phyloP scores from a whole-genome alignment of 306 rosid species.

The Malus orientalis region DNA sequence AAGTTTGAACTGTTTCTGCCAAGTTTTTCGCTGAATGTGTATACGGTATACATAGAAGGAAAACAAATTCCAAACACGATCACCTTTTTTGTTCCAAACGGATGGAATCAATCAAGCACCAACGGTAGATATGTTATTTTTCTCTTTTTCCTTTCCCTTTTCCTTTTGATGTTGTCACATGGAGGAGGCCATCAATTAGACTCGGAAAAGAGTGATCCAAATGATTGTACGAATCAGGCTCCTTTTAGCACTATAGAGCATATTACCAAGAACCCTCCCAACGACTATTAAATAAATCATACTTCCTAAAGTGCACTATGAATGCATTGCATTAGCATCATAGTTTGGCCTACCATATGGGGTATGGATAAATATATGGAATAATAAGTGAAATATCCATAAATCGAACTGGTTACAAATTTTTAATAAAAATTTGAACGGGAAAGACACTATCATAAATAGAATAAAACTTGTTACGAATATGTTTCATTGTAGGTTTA shows the following conservation, averaged over 20 bases:
- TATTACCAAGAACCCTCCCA: neutral
- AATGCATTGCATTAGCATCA: neutral
- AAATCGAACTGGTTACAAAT: neutral
- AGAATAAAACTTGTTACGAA: neutral
- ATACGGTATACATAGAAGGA: too few relatives aligned
- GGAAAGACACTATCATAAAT: neutral
- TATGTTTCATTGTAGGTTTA: too few relatives aligned
- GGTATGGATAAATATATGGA: too few relatives aligned
- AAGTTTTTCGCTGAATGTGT: too few relatives aligned
- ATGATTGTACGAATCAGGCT: conserved; percentile 26
- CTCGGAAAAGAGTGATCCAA: neutral
- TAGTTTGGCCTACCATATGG: neutral
- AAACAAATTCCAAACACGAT: neutral
- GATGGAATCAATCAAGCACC: neutral
- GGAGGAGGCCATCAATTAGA: conserved; percentile 9
- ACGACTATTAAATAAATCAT: conserved; percentile 4
- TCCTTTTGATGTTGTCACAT: conserved; percentile 1
- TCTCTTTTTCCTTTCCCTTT: neutral
- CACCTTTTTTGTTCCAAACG: neutral
- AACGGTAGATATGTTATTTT: neutral
- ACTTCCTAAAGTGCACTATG: neutral
- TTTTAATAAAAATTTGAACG: too few relatives aligned
- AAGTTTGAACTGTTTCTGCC: neutral
- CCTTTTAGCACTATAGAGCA: conserved; percentile 5
- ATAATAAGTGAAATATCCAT: too few relatives aligned